phyloP scores from a whole-genome alignment of 108 stramenopile species.

The Aurantiochytrium sp. region DNA sequence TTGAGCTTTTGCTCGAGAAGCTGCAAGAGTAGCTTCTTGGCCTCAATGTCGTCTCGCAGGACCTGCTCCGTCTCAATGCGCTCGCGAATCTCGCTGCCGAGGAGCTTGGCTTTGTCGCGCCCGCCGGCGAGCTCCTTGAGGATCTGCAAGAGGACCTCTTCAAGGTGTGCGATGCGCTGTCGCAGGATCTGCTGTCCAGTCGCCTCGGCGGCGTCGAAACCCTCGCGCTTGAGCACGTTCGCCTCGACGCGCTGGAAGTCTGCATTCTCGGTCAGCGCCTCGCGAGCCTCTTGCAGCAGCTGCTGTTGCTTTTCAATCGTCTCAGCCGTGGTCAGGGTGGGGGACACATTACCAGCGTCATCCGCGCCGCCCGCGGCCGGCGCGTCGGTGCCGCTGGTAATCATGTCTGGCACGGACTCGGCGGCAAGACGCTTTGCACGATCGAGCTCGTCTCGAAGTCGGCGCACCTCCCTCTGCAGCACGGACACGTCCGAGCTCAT shows the following conservation, averaged over 20 bases:
- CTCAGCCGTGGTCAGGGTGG: neutral
- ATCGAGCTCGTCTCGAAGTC: neutral
- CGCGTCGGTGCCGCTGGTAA: too few species aligned
- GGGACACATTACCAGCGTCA: neutral
- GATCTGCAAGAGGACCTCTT: neutral
- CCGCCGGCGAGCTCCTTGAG: neutral
- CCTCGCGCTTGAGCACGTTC: neutral
- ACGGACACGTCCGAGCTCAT: neutral
- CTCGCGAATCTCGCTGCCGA: neutral
- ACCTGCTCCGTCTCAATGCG: neutral
- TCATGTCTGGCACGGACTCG: too few species aligned
- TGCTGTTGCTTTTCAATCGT: neutral
- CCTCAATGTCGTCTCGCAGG: neutral
- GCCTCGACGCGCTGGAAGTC: constrained; percentile 9
- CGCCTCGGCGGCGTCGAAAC: neutral
- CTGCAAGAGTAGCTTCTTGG: neutral
- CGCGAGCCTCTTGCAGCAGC: neutral
- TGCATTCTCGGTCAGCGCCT: neutral
- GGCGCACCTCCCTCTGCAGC: neutral
- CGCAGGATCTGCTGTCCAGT: neutral
- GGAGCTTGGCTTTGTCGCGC: neutral
- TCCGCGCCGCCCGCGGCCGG: neutral
- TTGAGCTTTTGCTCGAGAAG: neutral
- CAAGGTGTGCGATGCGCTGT: neutral
- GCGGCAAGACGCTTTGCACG: neutral